Evolutionary conservation across 805 yeast genomes (phyloP), one percentile per base, ranked within the genome.

Genomic region (Myxozyma mucilagina): DNA sequence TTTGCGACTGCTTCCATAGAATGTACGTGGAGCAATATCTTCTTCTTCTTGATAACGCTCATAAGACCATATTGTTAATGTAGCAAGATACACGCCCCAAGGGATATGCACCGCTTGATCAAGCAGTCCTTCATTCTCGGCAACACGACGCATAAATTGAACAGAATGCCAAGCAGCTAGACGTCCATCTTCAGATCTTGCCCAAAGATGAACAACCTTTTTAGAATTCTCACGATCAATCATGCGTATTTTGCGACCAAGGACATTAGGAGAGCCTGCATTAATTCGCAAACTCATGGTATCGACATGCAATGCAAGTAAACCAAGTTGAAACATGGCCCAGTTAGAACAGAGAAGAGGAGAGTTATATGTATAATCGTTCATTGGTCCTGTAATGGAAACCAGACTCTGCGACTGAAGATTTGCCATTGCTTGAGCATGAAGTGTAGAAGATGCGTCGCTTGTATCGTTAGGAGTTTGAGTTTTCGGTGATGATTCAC

Each of bases 141-240:
- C 61, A 2, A 70, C 56, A 24, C 65, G 54, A 4, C 68, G 59
- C 60, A 70, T 59, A 43, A 70, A 70, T 51, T 69, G 70, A 16
- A 61, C 67, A 29, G 73, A 67, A 43, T 70, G 68, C 72, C 72
- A 70, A 4, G 67, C 68, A 3, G 73, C 73, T 50, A 68, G 57
- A 10, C 69, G 56, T 9, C 70, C 72, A 20, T 70, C 73, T 11
- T 67, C 63, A 3, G 72, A 65, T 9, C 57, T 54, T 4, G 70
- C 68, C 73, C 73, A 70, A 18, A 60, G 61, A n/a, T 59, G 61
- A 3, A 70, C 69, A 2, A 64, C 58, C 41, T 49, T 59, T 14
- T 57, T 62, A 3, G 69, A 66, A n/a, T 50, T 64, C 24, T 62
- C 66, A 9, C 69, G 62, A 35, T 68, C 70, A n/a, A 48, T 44